phyloP scores from a whole-genome alignment of 2,329 filamentous ascomycete genomes.

The Fusarium keratoplasticum region DNA sequence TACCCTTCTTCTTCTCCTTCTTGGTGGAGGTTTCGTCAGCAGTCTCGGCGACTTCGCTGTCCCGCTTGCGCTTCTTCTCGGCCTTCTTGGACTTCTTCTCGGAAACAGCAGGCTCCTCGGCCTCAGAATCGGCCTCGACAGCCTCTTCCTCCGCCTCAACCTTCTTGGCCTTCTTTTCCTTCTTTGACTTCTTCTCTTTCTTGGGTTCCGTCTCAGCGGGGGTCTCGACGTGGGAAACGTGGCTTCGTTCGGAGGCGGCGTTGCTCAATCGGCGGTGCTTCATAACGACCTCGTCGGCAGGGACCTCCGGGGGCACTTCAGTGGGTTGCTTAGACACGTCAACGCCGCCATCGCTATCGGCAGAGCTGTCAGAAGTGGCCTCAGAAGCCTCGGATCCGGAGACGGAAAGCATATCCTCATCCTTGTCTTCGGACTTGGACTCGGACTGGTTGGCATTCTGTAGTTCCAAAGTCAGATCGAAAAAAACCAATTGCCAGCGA shows the following conservation, averaged over 20 bases:
- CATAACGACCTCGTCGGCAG: slow-evolving; percentile 47
- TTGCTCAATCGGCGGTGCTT: slow-evolving; percentile 50
- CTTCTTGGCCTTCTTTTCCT: slow-evolving; percentile 27
- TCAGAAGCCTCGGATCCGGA: slow-evolving; percentile 38
- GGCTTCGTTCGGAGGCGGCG: slow-evolving; percentile 40
- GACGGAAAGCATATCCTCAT: slow-evolving; percentile 32
- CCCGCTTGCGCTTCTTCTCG: slow-evolving; percentile 52
- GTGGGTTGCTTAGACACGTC: slow-evolving; percentile 32
- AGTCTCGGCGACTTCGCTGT: slow-evolving; percentile 27
- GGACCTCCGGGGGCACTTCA: slow-evolving; percentile 37
- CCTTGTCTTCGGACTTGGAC: slow-evolving; percentile 29
- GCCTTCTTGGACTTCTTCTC: slow-evolving; percentile 50
- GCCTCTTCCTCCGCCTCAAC: slow-evolving; percentile 25
- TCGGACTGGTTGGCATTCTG: slow-evolving; percentile 25
- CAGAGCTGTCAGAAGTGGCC: slow-evolving; percentile 29
- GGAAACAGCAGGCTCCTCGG: slow-evolving; percentile 28
- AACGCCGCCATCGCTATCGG: slow-evolving; percentile 41
- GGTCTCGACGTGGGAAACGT: slow-evolving; percentile 26
- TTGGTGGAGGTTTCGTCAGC: slow-evolving; percentile 36
- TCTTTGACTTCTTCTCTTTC: slow-evolving; percentile 45
- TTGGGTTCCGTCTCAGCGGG: slow-evolving; percentile 33
- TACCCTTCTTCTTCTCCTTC: slow-evolving; percentile 45
- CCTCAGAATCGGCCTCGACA: slow-evolving; percentile 15
- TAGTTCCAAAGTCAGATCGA: neutral
- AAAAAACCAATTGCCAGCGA: neutral